Conservation (phyloP, 192 early-diverging fungal species). For the Coemansia sp. region DNA sequence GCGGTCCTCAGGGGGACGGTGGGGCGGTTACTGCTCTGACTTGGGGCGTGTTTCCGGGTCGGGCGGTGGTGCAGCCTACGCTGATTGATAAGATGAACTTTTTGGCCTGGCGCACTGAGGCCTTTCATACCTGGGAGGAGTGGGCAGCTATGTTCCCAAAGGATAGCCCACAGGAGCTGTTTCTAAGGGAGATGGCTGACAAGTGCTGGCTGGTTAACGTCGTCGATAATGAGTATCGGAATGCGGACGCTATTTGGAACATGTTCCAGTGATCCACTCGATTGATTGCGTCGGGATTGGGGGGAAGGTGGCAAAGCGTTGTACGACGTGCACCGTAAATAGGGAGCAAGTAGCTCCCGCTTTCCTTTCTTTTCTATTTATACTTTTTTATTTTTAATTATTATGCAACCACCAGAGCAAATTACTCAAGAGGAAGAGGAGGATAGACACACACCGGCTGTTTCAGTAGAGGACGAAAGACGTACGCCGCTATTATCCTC, state of each 20-base stretch:
- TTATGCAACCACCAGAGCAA: neutral
- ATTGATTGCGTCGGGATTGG: too few relatives aligned
- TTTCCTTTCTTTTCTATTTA: neutral
- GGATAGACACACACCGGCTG: too few relatives aligned
- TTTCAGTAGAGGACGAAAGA: neutral
- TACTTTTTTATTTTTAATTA: neutral
- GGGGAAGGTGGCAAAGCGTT: too few relatives aligned
- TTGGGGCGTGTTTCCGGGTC: constrained; percentile 98
- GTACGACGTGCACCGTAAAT: neutral
- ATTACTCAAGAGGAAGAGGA: too few relatives aligned
- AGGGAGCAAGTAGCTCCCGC: neutral
- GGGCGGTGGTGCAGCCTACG: constrained; percentile 94
- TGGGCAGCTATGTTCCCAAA: constrained; percentile 79
- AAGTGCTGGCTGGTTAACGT: constrained; percentile 92
- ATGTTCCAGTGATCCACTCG: constrained; percentile 25
- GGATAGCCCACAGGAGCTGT: constrained; percentile 48
- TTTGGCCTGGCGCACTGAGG: constrained; percentile 96
- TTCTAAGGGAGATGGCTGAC: constrained; percentile 67
- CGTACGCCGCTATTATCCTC: neutral
- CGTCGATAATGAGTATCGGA: constrained; percentile 92
- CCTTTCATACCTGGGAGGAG: constrained; percentile 89
- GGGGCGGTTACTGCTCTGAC: constrained; percentile 71
- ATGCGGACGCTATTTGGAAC: constrained; percentile 55
- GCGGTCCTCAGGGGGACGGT: constrained; percentile 1
- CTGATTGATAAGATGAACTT: constrained; percentile 91